A percentile compares a stretch with the other conserved stretches of the same genome.
Conservation (phyloP, 1,284 basidiomycete species). For the Paramarasmius palmivorus region DNA sequence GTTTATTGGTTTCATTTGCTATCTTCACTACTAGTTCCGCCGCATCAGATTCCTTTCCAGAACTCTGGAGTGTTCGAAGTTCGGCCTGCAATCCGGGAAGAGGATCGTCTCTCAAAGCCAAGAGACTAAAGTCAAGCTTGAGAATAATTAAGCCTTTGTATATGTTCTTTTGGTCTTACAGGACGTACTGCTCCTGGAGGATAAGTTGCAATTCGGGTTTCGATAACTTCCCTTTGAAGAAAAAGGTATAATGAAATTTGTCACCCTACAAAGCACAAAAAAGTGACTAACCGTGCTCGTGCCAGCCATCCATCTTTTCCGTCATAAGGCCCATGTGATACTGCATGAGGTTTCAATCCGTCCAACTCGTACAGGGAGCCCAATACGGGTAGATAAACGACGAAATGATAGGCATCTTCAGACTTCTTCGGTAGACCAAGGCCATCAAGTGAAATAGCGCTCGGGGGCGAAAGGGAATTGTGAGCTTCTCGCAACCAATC, state of each 20-base stretch:
- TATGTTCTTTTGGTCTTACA: conserved; percentile 13
- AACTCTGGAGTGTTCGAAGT: conserved; percentile 46
- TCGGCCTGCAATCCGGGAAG: conserved; percentile 65
- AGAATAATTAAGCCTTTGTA: background rate
- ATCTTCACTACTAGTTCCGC: conserved; percentile 62
- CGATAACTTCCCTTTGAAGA: conserved; percentile 70
- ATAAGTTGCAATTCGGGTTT: conserved; percentile 85
- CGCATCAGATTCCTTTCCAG: conserved; percentile 45
- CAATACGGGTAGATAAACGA: conserved; percentile 84
- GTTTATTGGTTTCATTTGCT: conserved; percentile 76
- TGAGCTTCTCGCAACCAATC: conserved; percentile 85
- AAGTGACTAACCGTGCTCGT: conserved; percentile 62
- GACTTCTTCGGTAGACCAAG: conserved; percentile 66
- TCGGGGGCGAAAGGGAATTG: conserved; percentile 88
- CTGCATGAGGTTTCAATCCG: conserved; percentile 76
- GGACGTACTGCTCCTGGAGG: conserved; percentile 75
- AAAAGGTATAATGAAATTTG: background rate
- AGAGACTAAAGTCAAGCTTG: conserved; percentile 88
- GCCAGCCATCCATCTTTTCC: conserved; percentile 79
- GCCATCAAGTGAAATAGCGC: conserved; percentile 78
- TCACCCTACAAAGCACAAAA: conserved; percentile 3
- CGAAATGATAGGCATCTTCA: conserved; percentile 93
- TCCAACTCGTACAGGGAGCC: conserved; percentile 90
- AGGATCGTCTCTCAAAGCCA: conserved; percentile 82
- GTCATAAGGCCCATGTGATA: conserved; percentile 77